Evolutionary conservation across 768 basidiomycete species (phyloP), one percentile per base, ranked within the genome.

Genomic region (Rhizopogon vinicolor): DNA sequence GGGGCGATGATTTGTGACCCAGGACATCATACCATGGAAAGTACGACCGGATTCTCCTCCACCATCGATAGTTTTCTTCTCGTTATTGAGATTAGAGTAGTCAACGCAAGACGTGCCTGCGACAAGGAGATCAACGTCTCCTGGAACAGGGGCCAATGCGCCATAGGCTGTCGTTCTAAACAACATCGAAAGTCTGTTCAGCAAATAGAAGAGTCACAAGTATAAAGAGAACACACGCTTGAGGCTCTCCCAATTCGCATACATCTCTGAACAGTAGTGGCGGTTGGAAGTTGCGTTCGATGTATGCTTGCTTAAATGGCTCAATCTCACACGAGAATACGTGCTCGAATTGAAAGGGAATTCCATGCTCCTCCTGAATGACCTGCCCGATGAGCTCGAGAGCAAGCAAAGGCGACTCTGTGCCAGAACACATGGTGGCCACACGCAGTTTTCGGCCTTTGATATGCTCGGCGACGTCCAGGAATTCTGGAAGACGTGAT

Each of bases 261-360:
- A 98, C 94, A 66, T 98, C 95, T 46, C 95, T 84, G 70, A 97
- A 98, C 35, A 98, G 77, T 28, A 96, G 71, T 12, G 94, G 93
- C 22, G 95, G 95, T 41, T 87, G 83, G 67, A 98, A 98, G 69
- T 98, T 98, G 33, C 95, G 81, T 66, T 98, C 95, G 59, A 98
- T 98, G 65, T 98, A 97, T 0, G 94, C 95, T 67, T 95, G 94
- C 72, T 97, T 95, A 79, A 93, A 96, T 3, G 94, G 93, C 66
- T 94, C 94, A 54, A 97, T 96, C 73, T 97, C 93, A 71, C 93
- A 97, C 1, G 93, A 96, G 73, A 97, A 96, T 43, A 95, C 91
- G 70, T 97, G 94, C 68, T 95, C 89, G 51, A 93, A 76, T 25
- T 87, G 80, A 54, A 97, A 72, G 2, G 78, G 73, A 51, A 87